These are phyloP conservation scores for Chalara sp. DNA, from an alignment of 2,329 filamentous ascomycete genomes.

Conservation along the genomic window DNA sequence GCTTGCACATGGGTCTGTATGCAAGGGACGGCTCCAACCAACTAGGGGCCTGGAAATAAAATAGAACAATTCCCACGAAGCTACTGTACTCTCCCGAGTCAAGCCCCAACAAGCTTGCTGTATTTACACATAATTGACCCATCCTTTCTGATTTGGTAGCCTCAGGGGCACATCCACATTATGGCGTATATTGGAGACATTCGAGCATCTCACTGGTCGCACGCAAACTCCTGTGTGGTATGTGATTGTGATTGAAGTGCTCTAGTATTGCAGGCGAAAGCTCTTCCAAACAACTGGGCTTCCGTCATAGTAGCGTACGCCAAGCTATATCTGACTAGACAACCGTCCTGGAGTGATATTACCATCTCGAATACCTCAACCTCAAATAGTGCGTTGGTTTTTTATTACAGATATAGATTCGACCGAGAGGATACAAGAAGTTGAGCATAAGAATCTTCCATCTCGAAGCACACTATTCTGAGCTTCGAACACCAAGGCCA, in stretches of 20 bases:
- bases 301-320: not conserved
- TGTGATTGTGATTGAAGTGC: not conserved
- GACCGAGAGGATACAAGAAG: not conserved
- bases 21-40: constrained; percentile 7
- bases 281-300: not conserved
- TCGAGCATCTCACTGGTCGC: not conserved
- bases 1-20: constrained; percentile 11
- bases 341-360: not conserved
- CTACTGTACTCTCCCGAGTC: too few species aligned
- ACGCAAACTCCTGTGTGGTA: too few species aligned
- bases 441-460: not conserved
- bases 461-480: not conserved
- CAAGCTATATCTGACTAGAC: not conserved
- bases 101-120: not conserved
- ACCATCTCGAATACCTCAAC: not conserved
- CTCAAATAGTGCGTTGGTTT: not conserved
- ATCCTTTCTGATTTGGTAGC: too few species aligned
- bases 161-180: too few species aligned
- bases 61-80: constrained; percentile 1
- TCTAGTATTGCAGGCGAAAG: not conserved
- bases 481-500: constrained; percentile 1
- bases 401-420: not conserved
- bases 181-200: not conserved
- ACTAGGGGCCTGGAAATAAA: constrained; percentile 6
- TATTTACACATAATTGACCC: not conserved